These are phyloP conservation scores for Detonula confervacea DNA, from an alignment of 352 stramenopile species.

Conservation along the genomic window DNA sequence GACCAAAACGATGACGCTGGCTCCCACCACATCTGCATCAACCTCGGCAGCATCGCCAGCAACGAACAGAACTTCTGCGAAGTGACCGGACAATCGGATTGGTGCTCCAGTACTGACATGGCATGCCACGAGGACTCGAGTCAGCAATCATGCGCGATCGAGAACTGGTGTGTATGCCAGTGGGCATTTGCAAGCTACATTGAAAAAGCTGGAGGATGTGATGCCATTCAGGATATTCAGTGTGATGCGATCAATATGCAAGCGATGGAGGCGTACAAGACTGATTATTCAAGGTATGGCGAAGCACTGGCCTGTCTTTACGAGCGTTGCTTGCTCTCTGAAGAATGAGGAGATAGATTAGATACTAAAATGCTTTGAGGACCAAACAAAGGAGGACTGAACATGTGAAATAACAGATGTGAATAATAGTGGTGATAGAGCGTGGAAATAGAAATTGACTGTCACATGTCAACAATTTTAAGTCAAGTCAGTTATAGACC, in stretches of 20 bases:
- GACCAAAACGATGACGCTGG: constrained; percentile 51
- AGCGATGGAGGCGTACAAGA: constrained; percentile 64
- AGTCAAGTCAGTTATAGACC: too few species aligned
- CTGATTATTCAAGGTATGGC: constrained; percentile 9
- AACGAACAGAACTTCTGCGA: constrained; percentile 67
- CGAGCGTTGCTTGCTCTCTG: constrained; percentile 7
- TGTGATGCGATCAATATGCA: constrained; percentile 71
- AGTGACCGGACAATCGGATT: constrained; percentile 71
- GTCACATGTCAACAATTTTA: too few species aligned
- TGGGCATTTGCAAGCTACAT: constrained; percentile 81
- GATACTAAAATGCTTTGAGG: too few species aligned
- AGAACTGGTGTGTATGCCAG: constrained; percentile 80
- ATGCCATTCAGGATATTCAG: constrained; percentile 68
- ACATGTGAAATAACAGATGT: too few species aligned
- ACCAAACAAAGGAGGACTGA: too few species aligned
- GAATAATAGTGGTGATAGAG: too few species aligned
- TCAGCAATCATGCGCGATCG: constrained; percentile 34
- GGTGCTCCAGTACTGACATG: constrained; percentile 61
- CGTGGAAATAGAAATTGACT: too few species aligned
- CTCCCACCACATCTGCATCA: constrained; percentile 69
- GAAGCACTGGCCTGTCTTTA: constrained; percentile 45
- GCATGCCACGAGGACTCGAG: constrained; percentile 51
- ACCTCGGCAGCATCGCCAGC: constrained; percentile 37
- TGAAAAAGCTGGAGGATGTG: constrained; percentile 67
- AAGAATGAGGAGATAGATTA: neutral